Evolutionary conservation across 768 basidiomycete species (phyloP).

Genomic region (Pleurotus eryngii): DNA sequence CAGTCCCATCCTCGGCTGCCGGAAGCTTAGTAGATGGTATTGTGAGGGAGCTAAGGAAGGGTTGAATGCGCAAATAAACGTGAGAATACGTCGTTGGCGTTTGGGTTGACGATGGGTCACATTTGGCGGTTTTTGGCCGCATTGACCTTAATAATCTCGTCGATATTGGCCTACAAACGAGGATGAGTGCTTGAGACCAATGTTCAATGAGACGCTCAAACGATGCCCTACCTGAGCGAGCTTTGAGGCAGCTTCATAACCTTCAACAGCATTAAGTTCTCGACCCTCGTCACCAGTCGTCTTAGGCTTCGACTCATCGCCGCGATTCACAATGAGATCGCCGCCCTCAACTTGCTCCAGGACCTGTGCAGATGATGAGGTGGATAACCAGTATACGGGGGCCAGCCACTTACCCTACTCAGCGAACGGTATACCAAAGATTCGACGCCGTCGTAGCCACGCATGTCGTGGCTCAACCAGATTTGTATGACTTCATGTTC

Average conservation of each 20-base stretch:
- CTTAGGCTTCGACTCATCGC: slow-evolving; percentile 72
- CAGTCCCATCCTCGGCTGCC: slow-evolving; percentile 15
- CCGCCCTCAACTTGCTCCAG: slow-evolving; percentile 95
- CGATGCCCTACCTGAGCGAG: slow-evolving; percentile 63
- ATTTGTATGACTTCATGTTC: slow-evolving; percentile 98
- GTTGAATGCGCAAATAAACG: slow-evolving; percentile 92
- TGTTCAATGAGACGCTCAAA: too few species aligned
- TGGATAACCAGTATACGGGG: background rate
- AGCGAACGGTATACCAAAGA: slow-evolving; percentile 88
- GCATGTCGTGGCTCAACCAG: slow-evolving; percentile 95
- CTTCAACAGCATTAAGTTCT: slow-evolving; percentile 80
- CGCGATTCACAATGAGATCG: slow-evolving; percentile 83
- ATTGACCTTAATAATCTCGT: slow-evolving; percentile 70
- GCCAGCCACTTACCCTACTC: slow-evolving; percentile 53
- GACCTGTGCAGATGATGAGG: slow-evolving; percentile 45
- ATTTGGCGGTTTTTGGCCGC: slow-evolving; percentile 26
- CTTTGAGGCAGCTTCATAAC: slow-evolving; percentile 80
- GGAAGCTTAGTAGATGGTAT: slow-evolving; percentile 24
- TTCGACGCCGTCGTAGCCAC: slow-evolving; percentile 94
- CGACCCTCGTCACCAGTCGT: slow-evolving; percentile 47
- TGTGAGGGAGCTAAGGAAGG: slow-evolving; percentile 61
- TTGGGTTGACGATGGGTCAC: slow-evolving; percentile 29
- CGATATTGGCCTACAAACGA: slow-evolving; percentile 63
- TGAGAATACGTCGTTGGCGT: slow-evolving; percentile 80
- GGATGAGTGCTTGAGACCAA: background rate